phyloP scores from a whole-genome alignment of 2,329 filamentous ascomycete genomes.

The Neofusicoccum cordaticola region DNA sequence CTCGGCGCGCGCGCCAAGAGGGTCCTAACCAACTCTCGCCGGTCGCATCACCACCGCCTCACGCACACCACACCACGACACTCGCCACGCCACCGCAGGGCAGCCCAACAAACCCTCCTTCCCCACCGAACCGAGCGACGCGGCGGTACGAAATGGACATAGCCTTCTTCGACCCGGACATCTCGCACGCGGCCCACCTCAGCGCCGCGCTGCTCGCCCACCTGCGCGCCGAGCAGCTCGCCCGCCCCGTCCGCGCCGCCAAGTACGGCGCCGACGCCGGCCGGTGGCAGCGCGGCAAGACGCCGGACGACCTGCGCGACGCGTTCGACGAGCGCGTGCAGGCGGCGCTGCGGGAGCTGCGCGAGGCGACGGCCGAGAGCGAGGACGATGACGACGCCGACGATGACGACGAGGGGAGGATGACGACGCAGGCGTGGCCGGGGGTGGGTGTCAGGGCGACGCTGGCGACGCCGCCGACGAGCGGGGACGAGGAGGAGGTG shows the following conservation, averaged over 20 bases:
- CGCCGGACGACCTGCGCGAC: background rate
- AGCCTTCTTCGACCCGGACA: slow-evolving; percentile 5
- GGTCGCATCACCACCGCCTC: too few species aligned
- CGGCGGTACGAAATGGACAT: background rate
- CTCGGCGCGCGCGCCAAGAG: too few species aligned
- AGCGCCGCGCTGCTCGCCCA: background rate
- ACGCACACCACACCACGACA: too few species aligned
- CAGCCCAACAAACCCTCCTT: too few species aligned
- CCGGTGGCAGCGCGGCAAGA: background rate
- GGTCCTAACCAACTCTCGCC: too few species aligned
- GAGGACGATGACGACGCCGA: background rate
- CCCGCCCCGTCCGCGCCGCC: background rate
- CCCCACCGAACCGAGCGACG: background rate
- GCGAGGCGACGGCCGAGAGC: background rate
- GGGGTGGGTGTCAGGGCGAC: background rate
- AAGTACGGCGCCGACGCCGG: background rate
- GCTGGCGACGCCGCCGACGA: background rate
- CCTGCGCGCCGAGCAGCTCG: background rate
- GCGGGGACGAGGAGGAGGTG: background rate
- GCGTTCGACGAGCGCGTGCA: background rate
- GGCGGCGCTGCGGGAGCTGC: background rate
- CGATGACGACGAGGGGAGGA: background rate
- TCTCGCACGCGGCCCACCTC: background rate
- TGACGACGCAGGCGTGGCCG: background rate
- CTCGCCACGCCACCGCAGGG: too few species aligned